A percentile compares a stretch with the other conserved stretches of the same genome.
Evolutionary conservation across 345 rosid genomes (phyloP).

Genomic region (Psidium friedrichsthalianum): DNA sequence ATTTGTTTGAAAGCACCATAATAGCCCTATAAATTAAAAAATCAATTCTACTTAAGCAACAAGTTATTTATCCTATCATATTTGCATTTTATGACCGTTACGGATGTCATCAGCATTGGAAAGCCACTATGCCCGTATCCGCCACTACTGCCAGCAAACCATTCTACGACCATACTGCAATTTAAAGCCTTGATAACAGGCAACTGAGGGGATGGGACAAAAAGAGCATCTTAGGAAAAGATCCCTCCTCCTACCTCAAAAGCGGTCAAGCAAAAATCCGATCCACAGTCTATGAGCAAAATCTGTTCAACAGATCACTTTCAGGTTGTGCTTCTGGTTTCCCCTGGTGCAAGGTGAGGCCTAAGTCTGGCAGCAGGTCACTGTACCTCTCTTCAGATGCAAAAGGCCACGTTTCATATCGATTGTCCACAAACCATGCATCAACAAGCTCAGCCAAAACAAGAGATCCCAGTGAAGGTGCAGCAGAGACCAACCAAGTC

Average conservation of each 20-base stretch:
- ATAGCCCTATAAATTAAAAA: neutral
- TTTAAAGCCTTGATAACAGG: neutral
- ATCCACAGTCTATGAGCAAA: constrained; percentile 88
- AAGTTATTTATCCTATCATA: neutral
- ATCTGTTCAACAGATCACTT: constrained; percentile 76
- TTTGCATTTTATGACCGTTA: neutral
- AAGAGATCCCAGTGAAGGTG: no score
- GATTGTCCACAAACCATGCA: constrained; percentile 99
- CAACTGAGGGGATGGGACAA: neutral
- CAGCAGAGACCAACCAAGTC: no score
- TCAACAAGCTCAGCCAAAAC: constrained; percentile 40
- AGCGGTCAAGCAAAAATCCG: constrained; percentile 91
- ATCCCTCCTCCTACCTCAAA: constrained; percentile 61
- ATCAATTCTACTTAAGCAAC: neutral
- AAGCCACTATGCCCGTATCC: neutral
- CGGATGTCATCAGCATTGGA: neutral
- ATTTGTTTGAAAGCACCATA: neutral
- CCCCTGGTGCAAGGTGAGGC: constrained; percentile 90
- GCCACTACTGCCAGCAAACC: neutral
- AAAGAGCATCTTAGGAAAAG: neutral
- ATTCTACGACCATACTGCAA: neutral
- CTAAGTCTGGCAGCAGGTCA: constrained; percentile 82
- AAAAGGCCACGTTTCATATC: constrained; percentile 90
- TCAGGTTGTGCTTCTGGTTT: constrained; percentile 60
- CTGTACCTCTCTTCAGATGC: constrained; percentile 67